A percentile compares a stretch with the other conserved stretches of the same genome.
These are phyloP conservation scores for Metschnikowia similis DNA, from an alignment of 805 yeast genomes.

Conservation along the genomic window DNA sequence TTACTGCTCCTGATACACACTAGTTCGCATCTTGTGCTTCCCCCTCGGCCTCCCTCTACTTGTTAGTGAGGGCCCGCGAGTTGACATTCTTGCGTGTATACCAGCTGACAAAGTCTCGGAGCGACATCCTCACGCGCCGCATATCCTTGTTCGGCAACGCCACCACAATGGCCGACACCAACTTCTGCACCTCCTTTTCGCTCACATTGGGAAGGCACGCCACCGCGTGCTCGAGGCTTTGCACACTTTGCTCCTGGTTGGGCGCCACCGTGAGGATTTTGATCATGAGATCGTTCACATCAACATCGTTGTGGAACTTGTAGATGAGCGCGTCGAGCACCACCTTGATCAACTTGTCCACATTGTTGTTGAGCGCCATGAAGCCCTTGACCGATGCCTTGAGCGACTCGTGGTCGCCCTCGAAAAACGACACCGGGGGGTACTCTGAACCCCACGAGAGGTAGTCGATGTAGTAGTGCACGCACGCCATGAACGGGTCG, in stretches of 20 bases:
- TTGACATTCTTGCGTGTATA: slow-evolving; percentile 70
- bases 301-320: slow-evolving; percentile 69
- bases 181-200: slow-evolving; percentile 61
- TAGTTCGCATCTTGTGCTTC: neutral
- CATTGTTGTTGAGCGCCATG: slow-evolving; percentile 43
- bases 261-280: slow-evolving; percentile 54
- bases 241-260: slow-evolving; percentile 37
- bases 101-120: slow-evolving; percentile 80
- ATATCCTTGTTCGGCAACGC: slow-evolving; percentile 67
- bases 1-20: neutral
- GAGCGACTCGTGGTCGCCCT: slow-evolving; percentile 36
- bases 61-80: slow-evolving; percentile 8
- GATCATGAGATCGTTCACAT: slow-evolving; percentile 69
- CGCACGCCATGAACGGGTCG: slow-evolving; percentile 64
- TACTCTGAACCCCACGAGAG: slow-evolving; percentile 77
- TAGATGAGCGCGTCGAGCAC: slow-evolving; percentile 65
- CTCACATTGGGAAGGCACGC: slow-evolving; percentile 61
- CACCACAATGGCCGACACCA: slow-evolving; percentile 50
- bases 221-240: slow-evolving; percentile 62
- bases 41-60: neutral
- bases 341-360: slow-evolving; percentile 50
- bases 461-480: slow-evolving; percentile 78
- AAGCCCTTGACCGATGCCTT: slow-evolving; percentile 52
- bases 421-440: slow-evolving; percentile 72
- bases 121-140: slow-evolving; percentile 65